These are phyloP conservation scores for Sapria himalayana DNA, from an alignment of 345 rosid species.

Conservation along the genomic window DNA sequence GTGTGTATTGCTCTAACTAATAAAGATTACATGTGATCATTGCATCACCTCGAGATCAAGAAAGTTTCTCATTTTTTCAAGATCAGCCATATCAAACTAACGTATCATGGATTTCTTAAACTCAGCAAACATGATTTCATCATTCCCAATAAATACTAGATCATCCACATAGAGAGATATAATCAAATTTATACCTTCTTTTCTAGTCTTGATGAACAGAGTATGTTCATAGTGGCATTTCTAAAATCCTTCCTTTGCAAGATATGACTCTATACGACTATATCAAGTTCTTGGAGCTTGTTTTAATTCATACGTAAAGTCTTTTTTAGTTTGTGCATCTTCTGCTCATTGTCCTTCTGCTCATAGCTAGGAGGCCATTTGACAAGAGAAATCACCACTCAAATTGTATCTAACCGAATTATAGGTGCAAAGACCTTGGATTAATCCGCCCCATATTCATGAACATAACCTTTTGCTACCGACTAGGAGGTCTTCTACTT, in stretches of 20 bases:
- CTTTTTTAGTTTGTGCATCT: not conserved
- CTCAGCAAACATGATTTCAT: slow-evolving; percentile 1
- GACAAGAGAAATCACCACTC: no score
- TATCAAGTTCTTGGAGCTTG: not conserved
- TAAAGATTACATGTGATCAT: not conserved
- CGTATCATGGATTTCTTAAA: slow-evolving; percentile 2
- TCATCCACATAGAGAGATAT: slow-evolving; percentile 5
- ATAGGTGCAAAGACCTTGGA: not conserved
- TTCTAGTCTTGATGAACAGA: not conserved
- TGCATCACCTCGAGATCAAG: not conserved
- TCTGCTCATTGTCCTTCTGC: not conserved
- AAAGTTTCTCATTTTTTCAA: no score
- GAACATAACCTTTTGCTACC: slow-evolving; percentile 1
- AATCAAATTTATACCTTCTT: not conserved
- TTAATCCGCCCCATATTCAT: not conserved
- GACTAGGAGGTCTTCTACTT: not conserved
- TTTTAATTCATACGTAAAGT: not conserved
- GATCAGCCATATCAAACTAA: slow-evolving; percentile 1
- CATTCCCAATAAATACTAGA: slow-evolving; percentile 1
- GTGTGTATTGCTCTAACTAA: not conserved
- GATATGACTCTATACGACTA: not conserved
- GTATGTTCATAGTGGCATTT: not conserved
- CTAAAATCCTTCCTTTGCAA: not conserved
- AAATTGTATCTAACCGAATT: no score
- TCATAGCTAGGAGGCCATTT: not conserved